Conservation (phyloP, 2,329 filamentous ascomycete species). For the Anthostomella pinea region DNA sequence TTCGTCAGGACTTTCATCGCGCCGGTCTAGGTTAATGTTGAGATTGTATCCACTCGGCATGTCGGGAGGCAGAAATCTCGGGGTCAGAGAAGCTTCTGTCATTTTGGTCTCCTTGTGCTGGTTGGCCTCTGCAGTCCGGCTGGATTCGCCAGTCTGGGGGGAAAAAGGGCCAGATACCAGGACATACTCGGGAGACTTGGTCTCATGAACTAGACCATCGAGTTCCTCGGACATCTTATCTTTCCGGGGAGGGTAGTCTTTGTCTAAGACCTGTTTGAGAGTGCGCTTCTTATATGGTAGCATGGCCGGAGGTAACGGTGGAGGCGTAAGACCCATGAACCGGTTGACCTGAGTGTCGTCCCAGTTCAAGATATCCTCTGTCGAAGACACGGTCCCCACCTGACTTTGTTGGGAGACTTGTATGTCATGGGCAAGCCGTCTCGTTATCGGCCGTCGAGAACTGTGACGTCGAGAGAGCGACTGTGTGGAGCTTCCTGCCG, state of each 20-base stretch:
- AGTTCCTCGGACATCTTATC: conserved; percentile 30
- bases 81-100: neutral
- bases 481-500: neutral
- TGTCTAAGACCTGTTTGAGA: conserved; percentile 21
- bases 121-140: neutral
- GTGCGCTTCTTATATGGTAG: conserved; percentile 21
- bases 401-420: conserved; percentile 6
- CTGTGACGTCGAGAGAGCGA: conserved; percentile 9
- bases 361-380: conserved; percentile 8
- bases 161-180: neutral
- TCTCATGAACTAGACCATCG: no score
- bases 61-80: neutral
- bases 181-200: neutral
- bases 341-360: conserved; percentile 10
- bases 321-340: conserved; percentile 19
- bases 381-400: conserved; percentile 1
- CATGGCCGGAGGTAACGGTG: conserved; percentile 16
- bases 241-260: conserved; percentile 24
- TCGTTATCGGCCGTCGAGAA: conserved; percentile 8
- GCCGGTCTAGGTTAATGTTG: no score
- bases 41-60: no score
- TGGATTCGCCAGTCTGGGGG: neutral
- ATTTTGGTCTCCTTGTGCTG: neutral
- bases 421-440: conserved; percentile 5
- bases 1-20: no score